A percentile compares a stretch with the other conserved stretches of the same genome.
Evolutionary conservation across 2,329 filamentous ascomycete species (phyloP).

Genomic region (Scortechinia acanthostroma): DNA sequence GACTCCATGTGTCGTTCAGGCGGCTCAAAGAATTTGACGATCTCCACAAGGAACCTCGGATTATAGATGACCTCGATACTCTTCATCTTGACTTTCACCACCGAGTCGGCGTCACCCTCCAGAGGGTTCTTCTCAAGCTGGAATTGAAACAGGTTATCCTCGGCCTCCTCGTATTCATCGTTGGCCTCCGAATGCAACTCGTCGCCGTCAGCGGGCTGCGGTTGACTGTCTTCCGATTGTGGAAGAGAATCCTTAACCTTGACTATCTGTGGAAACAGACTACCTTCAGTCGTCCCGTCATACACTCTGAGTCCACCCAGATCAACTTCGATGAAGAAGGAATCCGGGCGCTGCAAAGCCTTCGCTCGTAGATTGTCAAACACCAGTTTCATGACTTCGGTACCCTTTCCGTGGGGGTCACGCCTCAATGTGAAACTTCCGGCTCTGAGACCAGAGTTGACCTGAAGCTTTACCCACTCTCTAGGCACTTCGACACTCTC

Average conservation of each 20-base stretch:
- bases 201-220: slow-evolving; percentile 42
- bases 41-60: slow-evolving; percentile 81
- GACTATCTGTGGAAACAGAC: slow-evolving; percentile 88
- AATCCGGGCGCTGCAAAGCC: slow-evolving; percentile 82
- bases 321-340: slow-evolving; percentile 78
- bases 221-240: slow-evolving; percentile 25
- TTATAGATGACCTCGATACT: slow-evolving; percentile 98
- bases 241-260: slow-evolving; percentile 81
- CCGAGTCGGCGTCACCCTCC: slow-evolving; percentile 84
- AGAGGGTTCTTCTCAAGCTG: slow-evolving; percentile 92
- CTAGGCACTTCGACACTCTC: slow-evolving; percentile 84
- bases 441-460: slow-evolving; percentile 87
- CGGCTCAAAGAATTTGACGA: slow-evolving; percentile 91
- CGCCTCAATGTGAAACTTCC: slow-evolving; percentile 92
- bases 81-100: slow-evolving; percentile 83
- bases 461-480: slow-evolving; percentile 85
- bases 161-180: slow-evolving; percentile 26
- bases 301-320: slow-evolving; percentile 90
- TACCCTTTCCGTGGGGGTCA: slow-evolving; percentile 69
- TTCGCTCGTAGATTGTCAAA: slow-evolving; percentile 94
- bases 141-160: slow-evolving; percentile 83
- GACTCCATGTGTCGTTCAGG: slow-evolving; percentile 98
- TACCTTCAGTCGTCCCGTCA: slow-evolving; percentile 87
- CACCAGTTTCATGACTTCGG: slow-evolving; percentile 80
- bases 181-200: slow-evolving; percentile 14